Evolutionary conservation across 345 rosid species (phyloP).

Genomic region (Corymbia maculata): DNA sequence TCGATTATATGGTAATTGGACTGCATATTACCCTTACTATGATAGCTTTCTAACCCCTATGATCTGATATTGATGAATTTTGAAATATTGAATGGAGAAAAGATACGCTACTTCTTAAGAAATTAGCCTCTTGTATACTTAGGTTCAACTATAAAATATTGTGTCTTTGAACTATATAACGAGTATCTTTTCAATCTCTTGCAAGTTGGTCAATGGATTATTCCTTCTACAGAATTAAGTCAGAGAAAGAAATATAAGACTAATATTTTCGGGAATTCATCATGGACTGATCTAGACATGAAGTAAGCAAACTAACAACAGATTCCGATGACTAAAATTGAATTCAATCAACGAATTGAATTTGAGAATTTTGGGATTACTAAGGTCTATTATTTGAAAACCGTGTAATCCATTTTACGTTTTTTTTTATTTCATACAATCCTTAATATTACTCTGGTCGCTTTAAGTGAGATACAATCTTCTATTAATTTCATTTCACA

Average conservation of each 20-base stretch:
- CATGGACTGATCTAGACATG: background rate
- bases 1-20: background rate
- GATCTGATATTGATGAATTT: background rate
- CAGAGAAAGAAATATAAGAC: background rate
- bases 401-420: background rate
- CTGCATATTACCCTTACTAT: background rate
- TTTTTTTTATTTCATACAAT: background rate
- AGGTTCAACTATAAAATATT: background rate
- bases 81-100: background rate
- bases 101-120: background rate
- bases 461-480: rapidly evolving
- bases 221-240: background rate
- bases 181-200: background rate
- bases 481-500: background rate
- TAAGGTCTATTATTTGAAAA: rapidly evolving
- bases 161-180: background rate
- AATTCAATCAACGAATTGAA: background rate
- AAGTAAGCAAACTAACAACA: background rate
- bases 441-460: background rate
- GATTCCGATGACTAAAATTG: background rate
- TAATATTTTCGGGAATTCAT: background rate
- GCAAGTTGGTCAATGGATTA: background rate
- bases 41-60: background rate
- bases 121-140: background rate
- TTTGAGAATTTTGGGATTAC: background rate